These are phyloP conservation scores for Knufia fluminis DNA, from an alignment of 2,329 filamentous ascomycete genomes.

Conservation along the genomic window DNA sequence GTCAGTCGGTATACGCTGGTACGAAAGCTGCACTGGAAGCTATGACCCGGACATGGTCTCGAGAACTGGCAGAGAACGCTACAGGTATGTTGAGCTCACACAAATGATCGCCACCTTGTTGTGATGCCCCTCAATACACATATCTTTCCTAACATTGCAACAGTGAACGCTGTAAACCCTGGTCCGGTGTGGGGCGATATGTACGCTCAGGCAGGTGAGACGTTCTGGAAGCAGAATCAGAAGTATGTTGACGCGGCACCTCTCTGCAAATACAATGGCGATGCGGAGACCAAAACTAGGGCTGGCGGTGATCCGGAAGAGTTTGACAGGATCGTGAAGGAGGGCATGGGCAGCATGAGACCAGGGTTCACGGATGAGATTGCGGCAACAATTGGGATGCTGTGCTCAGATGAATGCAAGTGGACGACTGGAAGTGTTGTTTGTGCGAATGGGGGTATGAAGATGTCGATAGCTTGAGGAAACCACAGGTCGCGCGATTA, in stretches of 20 bases:
- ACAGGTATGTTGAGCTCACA: constrained; percentile 27
- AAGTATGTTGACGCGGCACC: constrained; percentile 57
- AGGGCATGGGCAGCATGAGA: constrained; percentile 47
- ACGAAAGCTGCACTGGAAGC: constrained; percentile 54
- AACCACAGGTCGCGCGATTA: too few relatives aligned
- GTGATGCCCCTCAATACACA: too few relatives aligned
- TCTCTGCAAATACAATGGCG: constrained; percentile 49
- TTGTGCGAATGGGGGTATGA: constrained; percentile 71
- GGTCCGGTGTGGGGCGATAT: constrained; percentile 49
- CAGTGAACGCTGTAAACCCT: constrained; percentile 52
- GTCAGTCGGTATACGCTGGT: constrained; percentile 51
- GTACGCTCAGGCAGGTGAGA: constrained; percentile 44
- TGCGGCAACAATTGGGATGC: constrained; percentile 67
- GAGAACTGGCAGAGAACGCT: constrained; percentile 47
- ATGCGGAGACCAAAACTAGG: constrained; percentile 39
- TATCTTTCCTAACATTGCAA: too few relatives aligned
- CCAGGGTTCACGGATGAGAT: constrained; percentile 61
- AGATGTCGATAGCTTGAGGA: constrained; percentile 33
- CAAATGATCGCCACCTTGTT: too few relatives aligned
- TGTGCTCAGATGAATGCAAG: constrained; percentile 59
- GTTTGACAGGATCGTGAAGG: constrained; percentile 51
- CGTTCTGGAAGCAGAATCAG: constrained; percentile 51
- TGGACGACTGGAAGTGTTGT: constrained; percentile 76
- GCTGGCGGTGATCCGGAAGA: constrained; percentile 52
- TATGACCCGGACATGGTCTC: constrained; percentile 54